These are phyloP conservation scores for Podaxis carcinomalis DNA, from an alignment of 768 basidiomycete genomes.

Conservation along the genomic window DNA sequence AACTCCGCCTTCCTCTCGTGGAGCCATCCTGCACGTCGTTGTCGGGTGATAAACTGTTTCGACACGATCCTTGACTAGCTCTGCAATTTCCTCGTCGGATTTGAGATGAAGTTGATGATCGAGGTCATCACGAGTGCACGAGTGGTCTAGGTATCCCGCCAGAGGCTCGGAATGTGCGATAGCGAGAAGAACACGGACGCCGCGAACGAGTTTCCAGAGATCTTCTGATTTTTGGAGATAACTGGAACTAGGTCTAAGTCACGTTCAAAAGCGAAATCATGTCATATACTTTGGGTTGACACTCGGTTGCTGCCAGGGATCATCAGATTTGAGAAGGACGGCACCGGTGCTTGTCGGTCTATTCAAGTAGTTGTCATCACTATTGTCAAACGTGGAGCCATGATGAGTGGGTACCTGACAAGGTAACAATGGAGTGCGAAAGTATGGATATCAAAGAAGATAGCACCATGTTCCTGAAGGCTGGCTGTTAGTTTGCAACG, in stretches of 20 bases:
- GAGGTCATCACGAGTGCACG: constrained; percentile 27
- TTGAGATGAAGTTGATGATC: constrained; percentile 35
- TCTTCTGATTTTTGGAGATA: constrained; percentile 40
- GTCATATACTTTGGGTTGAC: constrained; percentile 39
- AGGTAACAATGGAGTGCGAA: constrained; percentile 38
- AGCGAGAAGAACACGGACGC: constrained; percentile 32
- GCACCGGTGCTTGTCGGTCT: constrained; percentile 41
- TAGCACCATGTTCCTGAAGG: constrained; percentile 30
- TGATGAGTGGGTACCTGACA: constrained; percentile 26
- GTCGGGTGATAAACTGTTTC: constrained; percentile 48
- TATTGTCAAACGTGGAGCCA: not conserved
- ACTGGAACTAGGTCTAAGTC: constrained; percentile 17
- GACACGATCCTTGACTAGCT: constrained; percentile 35
- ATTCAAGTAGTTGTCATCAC: not conserved
- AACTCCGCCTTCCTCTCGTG: constrained; percentile 33
- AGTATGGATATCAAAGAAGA: constrained; percentile 32
- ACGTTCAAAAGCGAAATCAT: not conserved
- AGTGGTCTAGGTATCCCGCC: constrained; percentile 31
- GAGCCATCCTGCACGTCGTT: constrained; percentile 44
- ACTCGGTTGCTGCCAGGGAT: constrained; percentile 39
- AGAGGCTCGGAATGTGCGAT: constrained; percentile 38
- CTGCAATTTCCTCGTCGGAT: constrained; percentile 37
- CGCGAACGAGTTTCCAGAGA: constrained; percentile 37
- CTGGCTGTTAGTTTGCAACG: not conserved
- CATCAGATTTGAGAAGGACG: constrained; percentile 33